A percentile compares a stretch with the other conserved stretches of the same genome.
Conservation (phyloP, 1,139 yeast species). For the Suhomyces kunorum region DNA sequence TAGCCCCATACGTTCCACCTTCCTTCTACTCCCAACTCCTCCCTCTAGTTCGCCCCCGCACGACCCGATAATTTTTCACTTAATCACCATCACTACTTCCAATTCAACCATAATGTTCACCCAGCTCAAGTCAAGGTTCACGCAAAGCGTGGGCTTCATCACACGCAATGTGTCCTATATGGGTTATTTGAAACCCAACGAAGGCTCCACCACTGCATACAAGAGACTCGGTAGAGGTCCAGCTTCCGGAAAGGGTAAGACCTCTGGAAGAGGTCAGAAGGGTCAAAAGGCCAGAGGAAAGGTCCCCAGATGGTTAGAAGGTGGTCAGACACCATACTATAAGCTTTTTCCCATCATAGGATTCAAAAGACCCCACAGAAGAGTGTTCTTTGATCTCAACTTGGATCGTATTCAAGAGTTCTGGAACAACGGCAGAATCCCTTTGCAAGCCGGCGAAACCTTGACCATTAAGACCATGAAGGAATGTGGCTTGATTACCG, state of each 20-base stretch:
- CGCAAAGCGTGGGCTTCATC: constrained; percentile 8
- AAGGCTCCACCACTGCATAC: constrained; percentile 43
- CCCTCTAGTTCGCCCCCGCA: constrained; percentile 3
- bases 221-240: constrained; percentile 97
- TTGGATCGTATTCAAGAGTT: constrained; percentile 61
- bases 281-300: constrained; percentile 97
- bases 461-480: constrained; percentile 66
- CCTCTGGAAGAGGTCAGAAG: constrained; percentile 96
- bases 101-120: constrained; percentile 9
- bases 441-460: constrained; percentile 61
- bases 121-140: constrained; percentile 9
- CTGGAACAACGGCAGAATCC: constrained; percentile 67
- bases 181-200: constrained; percentile 42
- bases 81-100: constrained; percentile 3
- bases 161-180: constrained; percentile 26
- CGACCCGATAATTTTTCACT: constrained; percentile 13
- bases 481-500: constrained; percentile 71
- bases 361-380: constrained; percentile 61
- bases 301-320: constrained; percentile 94
- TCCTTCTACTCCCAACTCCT: background rate
- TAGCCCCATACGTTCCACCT: too few relatives aligned
- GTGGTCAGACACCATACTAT: constrained; percentile 96
- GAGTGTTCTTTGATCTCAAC: constrained; percentile 54
- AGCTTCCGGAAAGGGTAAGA: constrained; percentile 88
- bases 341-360: constrained; percentile 91